Base-by-base conservation (phyloP, 1,284 basidiomycete genomes). In the Kalmanozyma brasiliensis region DNA sequence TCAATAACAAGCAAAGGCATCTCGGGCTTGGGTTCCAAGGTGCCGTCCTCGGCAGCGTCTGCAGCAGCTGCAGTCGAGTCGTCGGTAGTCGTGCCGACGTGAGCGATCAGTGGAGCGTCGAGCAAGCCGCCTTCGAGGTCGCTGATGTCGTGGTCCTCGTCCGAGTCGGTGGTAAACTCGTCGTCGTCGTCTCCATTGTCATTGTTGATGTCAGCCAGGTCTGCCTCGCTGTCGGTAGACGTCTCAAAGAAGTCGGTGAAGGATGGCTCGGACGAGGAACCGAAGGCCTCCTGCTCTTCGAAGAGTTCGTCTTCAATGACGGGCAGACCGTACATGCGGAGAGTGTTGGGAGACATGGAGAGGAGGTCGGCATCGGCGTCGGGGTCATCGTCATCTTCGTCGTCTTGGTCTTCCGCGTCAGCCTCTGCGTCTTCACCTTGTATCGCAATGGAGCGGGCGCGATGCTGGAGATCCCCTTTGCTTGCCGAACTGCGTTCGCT, bases 161-260 rank as follows among this genome's bases (percentile, higher is more conserved):
- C 75, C 22, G 64, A 69, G 37, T 66, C 67, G 24, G 53, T 65
- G 33, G 60, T 64, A 44, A 70, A 60, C 32, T 71, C 67, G 38
- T 77, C 75, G 47, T 78, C 73, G 26, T 75, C 74, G 33, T 78
- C 75, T 11, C 59, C 74, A 41, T 64, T 61, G 9, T 73, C 65
- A 43, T 72, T 69, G 2, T 43, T 52, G 0, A 35, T 8, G n/a
- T 40, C 53, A 6, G 62, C 56, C 1, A 44, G 53, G 3, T 45
- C 57, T 1, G 47, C 38, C 22, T 77, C 76, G 45, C 63, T 61
- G 24, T 79, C 77, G 24, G 71, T 70, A 4, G 76, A 73, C 0
- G 79, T 73, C 30, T 60, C 77, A 45, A 80, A 81, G 47, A 81
- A 81, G 55, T 81, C 79, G 37, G 78, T 78, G 43, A 81, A 81